Conservation (phyloP, 2,329 filamentous ascomycete species). For the Sarocladiaceae sp. region DNA sequence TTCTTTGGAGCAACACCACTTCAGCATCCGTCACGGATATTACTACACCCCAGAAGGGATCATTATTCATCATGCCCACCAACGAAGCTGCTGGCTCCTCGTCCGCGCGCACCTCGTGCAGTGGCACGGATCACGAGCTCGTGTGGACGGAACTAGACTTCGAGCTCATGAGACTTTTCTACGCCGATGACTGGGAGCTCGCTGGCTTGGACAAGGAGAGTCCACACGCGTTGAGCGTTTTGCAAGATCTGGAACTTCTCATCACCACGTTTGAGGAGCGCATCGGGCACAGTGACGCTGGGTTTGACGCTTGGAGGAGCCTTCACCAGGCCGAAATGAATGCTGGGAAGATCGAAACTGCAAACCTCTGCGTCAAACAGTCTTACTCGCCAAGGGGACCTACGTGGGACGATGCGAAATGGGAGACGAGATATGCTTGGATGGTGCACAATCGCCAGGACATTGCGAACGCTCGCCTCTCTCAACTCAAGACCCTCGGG, state of each 20-base stretch:
- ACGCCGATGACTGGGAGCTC: background rate
- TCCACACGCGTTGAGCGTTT: conserved; percentile 5
- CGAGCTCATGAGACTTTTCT: conserved; percentile 6
- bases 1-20: no score
- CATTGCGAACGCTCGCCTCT: conserved; percentile 9
- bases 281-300: conserved; percentile 17
- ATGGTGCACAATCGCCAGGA: conserved; percentile 17
- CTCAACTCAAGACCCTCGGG: background rate
- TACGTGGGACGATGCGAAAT: conserved; percentile 16
- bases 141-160: conserved; percentile 7
- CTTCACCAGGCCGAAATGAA: conserved; percentile 20
- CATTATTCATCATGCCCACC: no score
- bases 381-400: no score
- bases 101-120: no score
- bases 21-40: no score
- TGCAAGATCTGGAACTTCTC: conserved; percentile 17
- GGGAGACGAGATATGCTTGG: conserved; percentile 17
- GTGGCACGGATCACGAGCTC: no score
- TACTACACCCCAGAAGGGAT: no score
- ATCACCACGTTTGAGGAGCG: conserved; percentile 17
- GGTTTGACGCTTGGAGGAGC: conserved; percentile 15
- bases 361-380: no score
- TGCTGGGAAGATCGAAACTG: no score
- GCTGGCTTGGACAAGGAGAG: background rate
- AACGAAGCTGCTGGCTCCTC: no score